Percentiles rank a stretch among this genome's conserved stretches.
phyloP scores from a whole-genome alignment of 192 early-diverging fungal species.

The Coemansia sp. region DNA sequence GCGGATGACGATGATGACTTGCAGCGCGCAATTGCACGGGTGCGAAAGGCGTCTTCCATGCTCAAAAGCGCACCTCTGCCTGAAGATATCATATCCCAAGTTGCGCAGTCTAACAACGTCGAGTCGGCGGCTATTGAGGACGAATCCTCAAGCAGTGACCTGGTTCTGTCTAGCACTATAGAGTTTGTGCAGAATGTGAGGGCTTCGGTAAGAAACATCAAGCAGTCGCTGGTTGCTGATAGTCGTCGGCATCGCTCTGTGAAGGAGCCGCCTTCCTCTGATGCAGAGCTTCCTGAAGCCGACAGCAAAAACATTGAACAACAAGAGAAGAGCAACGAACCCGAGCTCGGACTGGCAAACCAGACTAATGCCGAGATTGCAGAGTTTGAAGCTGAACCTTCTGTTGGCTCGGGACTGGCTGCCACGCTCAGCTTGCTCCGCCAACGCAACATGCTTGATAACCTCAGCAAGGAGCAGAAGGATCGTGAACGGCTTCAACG shows the following conservation, averaged over 20 bases:
- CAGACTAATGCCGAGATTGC: background rate
- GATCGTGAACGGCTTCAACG: slow-evolving; percentile 61
- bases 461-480: slow-evolving; percentile 67
- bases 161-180: slow-evolving; percentile 85
- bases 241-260: background rate
- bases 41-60: slow-evolving; percentile 57
- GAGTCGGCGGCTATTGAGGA: background rate
- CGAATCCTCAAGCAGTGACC: slow-evolving; percentile 16
- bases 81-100: background rate
- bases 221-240: background rate
- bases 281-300: background rate
- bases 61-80: background rate
- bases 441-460: slow-evolving; percentile 75
- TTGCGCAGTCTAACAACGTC: too few relatives aligned
- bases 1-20: slow-evolving; percentile 97
- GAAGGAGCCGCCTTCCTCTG: background rate
- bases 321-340: background rate
- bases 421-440: slow-evolving; percentile 80
- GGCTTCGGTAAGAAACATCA: slow-evolving; percentile 5
- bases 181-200: slow-evolving; percentile 81
- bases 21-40: slow-evolving; percentile 77
- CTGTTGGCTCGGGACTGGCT: slow-evolving; percentile 77
- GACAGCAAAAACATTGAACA: background rate
- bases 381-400: slow-evolving; percentile 61
- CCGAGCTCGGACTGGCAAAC: background rate